phyloP scores from a whole-genome alignment of 306 rosid genomes.

The Mimosa bimucronata region DNA sequence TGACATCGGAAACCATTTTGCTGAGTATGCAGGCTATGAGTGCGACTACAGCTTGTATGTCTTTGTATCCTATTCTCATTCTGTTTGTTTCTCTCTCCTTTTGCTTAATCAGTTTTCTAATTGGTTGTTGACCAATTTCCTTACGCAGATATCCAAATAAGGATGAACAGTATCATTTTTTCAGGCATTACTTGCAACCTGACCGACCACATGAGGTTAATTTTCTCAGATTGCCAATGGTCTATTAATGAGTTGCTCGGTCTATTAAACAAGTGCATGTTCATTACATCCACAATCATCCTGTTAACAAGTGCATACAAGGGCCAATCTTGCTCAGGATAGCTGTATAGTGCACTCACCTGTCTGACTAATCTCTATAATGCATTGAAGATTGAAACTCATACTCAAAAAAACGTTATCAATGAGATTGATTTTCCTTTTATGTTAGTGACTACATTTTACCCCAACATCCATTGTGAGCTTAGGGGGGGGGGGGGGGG shows the following conservation, averaged over 20 bases:
- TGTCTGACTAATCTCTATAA: not conserved
- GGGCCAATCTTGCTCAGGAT: not conserved
- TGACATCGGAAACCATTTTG: conserved; percentile 96
- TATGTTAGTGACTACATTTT: conserved; percentile 19
- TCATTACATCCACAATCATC: not conserved
- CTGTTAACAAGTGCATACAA: not conserved
- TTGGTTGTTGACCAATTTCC: conserved; percentile 34
- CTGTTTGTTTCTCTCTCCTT: conserved; percentile 1
- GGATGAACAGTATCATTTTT: conserved; percentile 79
- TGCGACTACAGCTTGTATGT: conserved; percentile 83
- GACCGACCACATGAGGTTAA: conserved; percentile 73
- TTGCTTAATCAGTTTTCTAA: not conserved
- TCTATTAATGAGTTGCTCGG: not conserved
- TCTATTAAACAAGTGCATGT: not conserved
- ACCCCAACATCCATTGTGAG: not conserved
- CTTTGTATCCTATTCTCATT: conserved; percentile 15
- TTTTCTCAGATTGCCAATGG: not conserved
- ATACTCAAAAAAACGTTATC: not conserved
- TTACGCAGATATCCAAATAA: conserved; percentile 74
- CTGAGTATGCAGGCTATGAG: conserved; percentile 88
- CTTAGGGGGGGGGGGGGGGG: not conserved
- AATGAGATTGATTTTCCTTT: conserved; percentile 1
- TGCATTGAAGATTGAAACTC: not conserved
- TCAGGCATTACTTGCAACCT: conserved; percentile 84
- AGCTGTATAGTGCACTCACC: not conserved